Evolutionary conservation across 2,329 filamentous ascomycete species (phyloP).

Genomic region (Didymella keratinophila): DNA sequence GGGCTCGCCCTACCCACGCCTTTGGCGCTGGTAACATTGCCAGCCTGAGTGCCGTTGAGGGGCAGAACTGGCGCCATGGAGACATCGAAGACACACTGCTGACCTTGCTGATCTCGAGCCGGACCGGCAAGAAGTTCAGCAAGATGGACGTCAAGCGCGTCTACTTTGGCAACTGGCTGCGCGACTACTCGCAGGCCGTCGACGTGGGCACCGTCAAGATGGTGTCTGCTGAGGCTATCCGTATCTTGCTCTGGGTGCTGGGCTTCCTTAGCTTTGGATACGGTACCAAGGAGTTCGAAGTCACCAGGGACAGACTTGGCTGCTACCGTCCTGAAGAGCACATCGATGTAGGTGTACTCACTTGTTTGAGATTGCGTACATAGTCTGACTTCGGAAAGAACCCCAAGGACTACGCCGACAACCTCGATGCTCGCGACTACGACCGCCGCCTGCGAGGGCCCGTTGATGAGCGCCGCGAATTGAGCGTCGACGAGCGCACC

Average conservation of each 20-base stretch:
- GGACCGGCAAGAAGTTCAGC: constrained; percentile 80
- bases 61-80: constrained; percentile 72
- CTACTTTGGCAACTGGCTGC: constrained; percentile 96
- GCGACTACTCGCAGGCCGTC: constrained; percentile 92
- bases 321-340: constrained; percentile 77
- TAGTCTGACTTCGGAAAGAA: constrained; percentile 20
- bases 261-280: constrained; percentile 90
- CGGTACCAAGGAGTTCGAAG: constrained; percentile 84
- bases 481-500: constrained; percentile 73
- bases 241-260: constrained; percentile 85
- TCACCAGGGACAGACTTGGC: constrained; percentile 78
- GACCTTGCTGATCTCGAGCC: constrained; percentile 70
- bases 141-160: constrained; percentile 88
- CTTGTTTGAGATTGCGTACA: not conserved
- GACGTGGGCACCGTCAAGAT: constrained; percentile 92
- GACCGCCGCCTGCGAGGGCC: constrained; percentile 82
- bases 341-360: constrained; percentile 64
- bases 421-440: constrained; percentile 82
- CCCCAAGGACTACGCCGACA: constrained; percentile 78
- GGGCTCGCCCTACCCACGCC: constrained; percentile 73
- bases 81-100: constrained; percentile 94
- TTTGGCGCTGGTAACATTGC: constrained; percentile 93
- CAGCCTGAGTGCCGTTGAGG: constrained; percentile 79
- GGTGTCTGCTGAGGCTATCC: constrained; percentile 89
- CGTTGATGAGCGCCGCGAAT: constrained; percentile 78